Evolutionary conservation across 2,329 filamentous ascomycete species (phyloP).

Genomic region (Metarhizium guizhouense): DNA sequence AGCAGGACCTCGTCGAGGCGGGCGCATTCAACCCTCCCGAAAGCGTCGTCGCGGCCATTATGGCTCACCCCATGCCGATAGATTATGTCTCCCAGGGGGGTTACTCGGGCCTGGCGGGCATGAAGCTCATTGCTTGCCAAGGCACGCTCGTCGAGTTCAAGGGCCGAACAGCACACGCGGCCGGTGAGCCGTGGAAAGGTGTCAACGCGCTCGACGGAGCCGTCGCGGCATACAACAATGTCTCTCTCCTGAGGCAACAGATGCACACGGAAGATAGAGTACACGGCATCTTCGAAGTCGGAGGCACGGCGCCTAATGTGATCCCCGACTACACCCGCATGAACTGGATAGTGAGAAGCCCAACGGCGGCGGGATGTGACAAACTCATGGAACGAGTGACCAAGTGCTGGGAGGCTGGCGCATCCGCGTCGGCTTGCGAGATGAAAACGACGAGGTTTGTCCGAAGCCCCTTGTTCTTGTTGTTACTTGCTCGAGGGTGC

Average conservation of each 20-base stretch:
- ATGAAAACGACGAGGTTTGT: background rate
- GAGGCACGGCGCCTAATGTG: slow-evolving; percentile 30
- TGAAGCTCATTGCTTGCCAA: slow-evolving; percentile 17
- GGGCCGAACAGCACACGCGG: slow-evolving; percentile 37
- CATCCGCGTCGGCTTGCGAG: background rate
- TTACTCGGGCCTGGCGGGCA: slow-evolving; percentile 12
- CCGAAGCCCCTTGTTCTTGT: background rate
- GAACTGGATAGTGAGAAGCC: slow-evolving; percentile 12
- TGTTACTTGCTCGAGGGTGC: too few species aligned
- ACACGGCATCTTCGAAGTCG: slow-evolving; percentile 37
- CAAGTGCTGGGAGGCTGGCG: background rate
- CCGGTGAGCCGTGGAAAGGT: slow-evolving; percentile 39
- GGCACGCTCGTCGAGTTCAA: slow-evolving; percentile 20
- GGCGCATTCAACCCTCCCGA: slow-evolving; percentile 17
- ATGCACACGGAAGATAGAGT: slow-evolving; percentile 37
- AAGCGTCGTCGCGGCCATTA: background rate
- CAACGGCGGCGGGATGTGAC: background rate
- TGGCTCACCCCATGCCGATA: slow-evolving; percentile 14
- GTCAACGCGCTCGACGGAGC: slow-evolving; percentile 41
- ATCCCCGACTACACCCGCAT: slow-evolving; percentile 31
- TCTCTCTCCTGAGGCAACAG: slow-evolving; percentile 41
- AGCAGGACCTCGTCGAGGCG: slow-evolving; percentile 19
- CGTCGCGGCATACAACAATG: slow-evolving; percentile 28
- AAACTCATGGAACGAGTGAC: background rate
- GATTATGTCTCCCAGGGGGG: background rate